A percentile compares a stretch with the other conserved stretches of the same genome.
Evolutionary conservation across 148 eudicot genomes (phyloP).

Genomic region (Chenopodium berlandieri): DNA sequence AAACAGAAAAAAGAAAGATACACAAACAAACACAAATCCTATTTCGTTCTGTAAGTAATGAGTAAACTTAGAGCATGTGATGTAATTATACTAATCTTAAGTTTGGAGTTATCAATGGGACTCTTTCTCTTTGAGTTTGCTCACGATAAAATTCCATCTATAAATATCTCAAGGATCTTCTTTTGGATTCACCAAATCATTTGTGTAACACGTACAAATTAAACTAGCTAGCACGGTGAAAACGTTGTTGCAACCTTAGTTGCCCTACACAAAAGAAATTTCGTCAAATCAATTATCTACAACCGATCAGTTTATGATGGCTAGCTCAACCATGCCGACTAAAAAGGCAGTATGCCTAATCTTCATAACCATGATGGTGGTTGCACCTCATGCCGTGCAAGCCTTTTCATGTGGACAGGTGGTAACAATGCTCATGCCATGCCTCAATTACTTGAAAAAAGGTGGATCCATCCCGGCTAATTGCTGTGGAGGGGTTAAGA

Average conservation of each 20-base stretch:
- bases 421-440: slow-evolving; percentile 17
- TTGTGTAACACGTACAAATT: background rate
- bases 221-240: background rate
- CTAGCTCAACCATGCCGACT: slow-evolving; percentile 5
- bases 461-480: slow-evolving; percentile 21
- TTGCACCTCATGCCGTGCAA: slow-evolving; percentile 26
- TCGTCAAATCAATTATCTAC: background rate
- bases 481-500: slow-evolving; percentile 34
- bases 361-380: slow-evolving; percentile 22
- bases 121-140: background rate
- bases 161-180: background rate
- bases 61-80: background rate
- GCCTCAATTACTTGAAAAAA: slow-evolving; percentile 32
- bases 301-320: slow-evolving; percentile 14
- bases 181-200: background rate
- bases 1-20: background rate
- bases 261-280: background rate
- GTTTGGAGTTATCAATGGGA: background rate
- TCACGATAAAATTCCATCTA: background rate
- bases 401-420: slow-evolving; percentile 31
- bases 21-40: background rate
- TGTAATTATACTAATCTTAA: background rate
- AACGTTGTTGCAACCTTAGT: background rate
- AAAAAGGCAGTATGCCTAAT: slow-evolving; percentile 15
- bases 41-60: background rate